Evolutionary conservation across 2,329 filamentous ascomycete species (phyloP).

Genomic region (Aspergillus bombycis): DNA sequence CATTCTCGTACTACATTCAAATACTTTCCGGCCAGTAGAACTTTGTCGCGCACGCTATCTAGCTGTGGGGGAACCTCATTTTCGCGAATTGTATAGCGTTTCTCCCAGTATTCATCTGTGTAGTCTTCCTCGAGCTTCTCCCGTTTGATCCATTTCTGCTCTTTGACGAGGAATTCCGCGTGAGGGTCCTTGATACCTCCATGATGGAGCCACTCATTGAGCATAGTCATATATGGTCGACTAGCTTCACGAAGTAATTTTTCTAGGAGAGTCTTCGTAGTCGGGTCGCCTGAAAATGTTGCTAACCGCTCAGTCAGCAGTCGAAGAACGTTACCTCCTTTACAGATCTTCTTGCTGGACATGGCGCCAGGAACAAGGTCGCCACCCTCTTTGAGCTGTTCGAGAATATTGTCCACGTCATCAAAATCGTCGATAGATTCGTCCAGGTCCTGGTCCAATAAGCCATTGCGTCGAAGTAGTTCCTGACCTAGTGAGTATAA

Average conservation of each 20-base stretch:
- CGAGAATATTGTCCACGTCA: constrained; percentile 90
- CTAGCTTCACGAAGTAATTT: constrained; percentile 84
- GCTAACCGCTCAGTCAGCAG: constrained; percentile 82
- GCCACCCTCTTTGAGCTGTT: constrained; percentile 83
- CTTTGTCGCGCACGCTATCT: constrained; percentile 88
- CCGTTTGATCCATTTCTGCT: constrained; percentile 90
- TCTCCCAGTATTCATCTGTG: constrained; percentile 99
- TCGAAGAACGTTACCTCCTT: constrained; percentile 92
- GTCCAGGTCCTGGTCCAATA: constrained; percentile 74
- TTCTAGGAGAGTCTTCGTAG: constrained; percentile 79
- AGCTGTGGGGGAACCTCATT: constrained; percentile 90
- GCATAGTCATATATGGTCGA: constrained; percentile 94
- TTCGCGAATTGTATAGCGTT: constrained; percentile 91
- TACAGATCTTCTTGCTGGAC: constrained; percentile 88
- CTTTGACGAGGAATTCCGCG: constrained; percentile 90
- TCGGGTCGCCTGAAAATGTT: constrained; percentile 90
- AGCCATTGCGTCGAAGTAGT: constrained; percentile 81
- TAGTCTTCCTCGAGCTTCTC: constrained; percentile 94
- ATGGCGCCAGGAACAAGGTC: constrained; percentile 78
- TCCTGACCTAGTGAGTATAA: constrained; percentile 86
- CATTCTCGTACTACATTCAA: constrained; percentile 97
- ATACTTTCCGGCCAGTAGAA: constrained; percentile 93
- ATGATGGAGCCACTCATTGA: constrained; percentile 98
- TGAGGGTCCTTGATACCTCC: constrained; percentile 94
- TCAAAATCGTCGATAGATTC: constrained; percentile 75